A percentile compares a stretch with the other conserved stretches of the same genome.
phyloP scores from a whole-genome alignment of 805 yeast species.

The Candida silvatica region DNA sequence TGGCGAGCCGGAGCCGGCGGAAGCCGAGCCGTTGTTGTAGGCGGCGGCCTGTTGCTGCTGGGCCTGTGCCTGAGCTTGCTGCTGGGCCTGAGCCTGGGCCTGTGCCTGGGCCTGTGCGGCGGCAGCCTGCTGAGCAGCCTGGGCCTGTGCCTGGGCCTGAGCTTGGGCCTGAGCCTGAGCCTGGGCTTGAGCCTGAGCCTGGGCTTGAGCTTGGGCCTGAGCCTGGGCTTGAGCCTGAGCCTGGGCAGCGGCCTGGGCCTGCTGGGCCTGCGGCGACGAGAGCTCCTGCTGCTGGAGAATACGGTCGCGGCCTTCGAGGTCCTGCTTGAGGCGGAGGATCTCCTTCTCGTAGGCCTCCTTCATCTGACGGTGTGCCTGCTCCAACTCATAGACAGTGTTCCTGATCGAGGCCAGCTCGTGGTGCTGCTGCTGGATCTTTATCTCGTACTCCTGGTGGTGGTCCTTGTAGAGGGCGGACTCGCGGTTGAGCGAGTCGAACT shows the following conservation, averaged over 20 bases:
- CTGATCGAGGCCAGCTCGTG: slow-evolving; percentile 91
- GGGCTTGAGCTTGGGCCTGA: slow-evolving; percentile 26
- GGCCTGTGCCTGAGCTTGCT: slow-evolving; percentile 17
- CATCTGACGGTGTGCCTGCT: slow-evolving; percentile 88
- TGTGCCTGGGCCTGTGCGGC: slow-evolving; percentile 29
- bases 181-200: slow-evolving; percentile 32
- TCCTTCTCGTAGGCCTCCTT: slow-evolving; percentile 96
- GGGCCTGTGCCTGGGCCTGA: slow-evolving; percentile 9
- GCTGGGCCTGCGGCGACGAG: slow-evolving; percentile 35
- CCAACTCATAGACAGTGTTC: slow-evolving; percentile 89
- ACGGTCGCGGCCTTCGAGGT: slow-evolving; percentile 75
- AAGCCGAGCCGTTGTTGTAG: not conserved
- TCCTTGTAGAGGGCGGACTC: slow-evolving; percentile 82
- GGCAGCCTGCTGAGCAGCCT: slow-evolving; percentile 6
- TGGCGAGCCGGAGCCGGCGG: not conserved
- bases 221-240: slow-evolving; percentile 22
- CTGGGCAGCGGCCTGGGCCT: slow-evolving; percentile 29
- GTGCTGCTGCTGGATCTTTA: slow-evolving; percentile 84
- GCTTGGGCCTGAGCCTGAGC: slow-evolving; percentile 30
- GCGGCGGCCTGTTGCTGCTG: not conserved
- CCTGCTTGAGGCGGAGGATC: slow-evolving; percentile 74
- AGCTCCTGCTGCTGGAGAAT: slow-evolving; percentile 33
- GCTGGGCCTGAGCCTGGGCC: slow-evolving; percentile 32
- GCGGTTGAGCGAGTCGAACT: slow-evolving; percentile 73
- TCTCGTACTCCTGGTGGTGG: slow-evolving; percentile 89